Evolutionary conservation across 129 eudicot species (phyloP), one percentile per base, ranked within the genome.

Genomic region (Flaveria ramosissima): DNA sequence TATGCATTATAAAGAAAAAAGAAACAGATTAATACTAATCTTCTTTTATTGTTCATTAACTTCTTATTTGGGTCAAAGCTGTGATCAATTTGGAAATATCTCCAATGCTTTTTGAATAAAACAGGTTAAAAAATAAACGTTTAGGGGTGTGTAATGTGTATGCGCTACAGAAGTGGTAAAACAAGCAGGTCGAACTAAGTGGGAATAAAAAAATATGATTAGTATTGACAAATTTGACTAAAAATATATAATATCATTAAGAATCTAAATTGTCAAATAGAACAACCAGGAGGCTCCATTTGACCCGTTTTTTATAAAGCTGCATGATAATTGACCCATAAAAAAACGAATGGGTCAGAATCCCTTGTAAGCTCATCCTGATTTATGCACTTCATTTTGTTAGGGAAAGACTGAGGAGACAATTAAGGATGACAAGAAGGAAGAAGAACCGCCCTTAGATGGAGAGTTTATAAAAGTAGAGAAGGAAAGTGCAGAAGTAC

Each of bases 391-490:
- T 72, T n/a, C 47, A 7, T 27, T 68, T 68, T 21, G 50, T 32
- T 83, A 87, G 90, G 85, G 70, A 50, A 75, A 53, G 45, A 67
- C 47, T 41, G 78, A 70, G 57, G 75, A 53, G 62, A 68, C 11
- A 46, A 66, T 67, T 39, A 80, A 78, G 55, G 87, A 80, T 63
- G 80, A 7, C 48, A 87, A 87, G 85, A 88, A 89, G 66, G 96
- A 91, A 53, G 93, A 92, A 47, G 92, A 85, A 60, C 91, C 90
- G 24, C 75, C 82, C 30, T 66, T 91, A 10, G 99, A 92, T 47
- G 99, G 92, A 45, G 99, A 92, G 57, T 95, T 95, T 74, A 87
- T 95, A 23, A 95, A 95, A 80, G 92, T 95, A 36, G 99, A 95
- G 71, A 91, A 88, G 74, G 99, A 93, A 64, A 20, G 85, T 0